A percentile compares a stretch with the other conserved stretches of the same genome.
phyloP scores from a whole-genome alignment of 1,284 basidiomycete species.

The Tilletia horrida region DNA sequence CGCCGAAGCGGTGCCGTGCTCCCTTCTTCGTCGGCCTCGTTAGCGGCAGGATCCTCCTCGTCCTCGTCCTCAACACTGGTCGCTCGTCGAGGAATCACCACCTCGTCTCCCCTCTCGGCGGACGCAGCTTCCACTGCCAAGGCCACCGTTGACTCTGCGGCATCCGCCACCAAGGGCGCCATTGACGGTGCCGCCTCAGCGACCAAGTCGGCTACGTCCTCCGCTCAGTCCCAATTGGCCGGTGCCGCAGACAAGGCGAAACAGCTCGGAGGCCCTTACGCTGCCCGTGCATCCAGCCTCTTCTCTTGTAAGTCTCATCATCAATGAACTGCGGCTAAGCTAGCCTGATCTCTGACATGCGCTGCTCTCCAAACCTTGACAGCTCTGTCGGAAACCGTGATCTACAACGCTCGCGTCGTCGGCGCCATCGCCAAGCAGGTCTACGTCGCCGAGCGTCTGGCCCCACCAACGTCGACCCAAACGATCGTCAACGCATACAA shows the following conservation, averaged over 20 bases:
- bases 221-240: constrained; percentile 14
- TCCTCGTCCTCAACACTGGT: not conserved
- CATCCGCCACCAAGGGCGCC: not conserved
- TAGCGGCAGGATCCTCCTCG: not conserved
- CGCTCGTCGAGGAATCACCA: constrained; percentile 6
- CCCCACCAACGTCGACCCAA: constrained; percentile 70
- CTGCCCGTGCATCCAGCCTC: constrained; percentile 36
- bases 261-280: constrained; percentile 41
- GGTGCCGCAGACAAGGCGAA: constrained; percentile 35
- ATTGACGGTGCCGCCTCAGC: not conserved
- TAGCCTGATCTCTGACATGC: too few relatives aligned
- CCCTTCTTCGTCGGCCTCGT: not conserved
- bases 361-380: too few relatives aligned
- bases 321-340: too few relatives aligned
- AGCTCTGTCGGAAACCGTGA: constrained; percentile 41
- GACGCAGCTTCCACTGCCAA: constrained; percentile 12
- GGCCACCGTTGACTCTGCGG: not conserved
- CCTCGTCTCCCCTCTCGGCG: not conserved
- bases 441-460: constrained; percentile 80
- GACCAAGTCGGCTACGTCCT: not conserved
- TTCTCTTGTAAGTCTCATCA: constrained; percentile 40
- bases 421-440: constrained; percentile 84
- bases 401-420: constrained; percentile 63
- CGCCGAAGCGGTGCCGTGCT: constrained; percentile 2
- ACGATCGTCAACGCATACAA: constrained; percentile 70